A percentile compares a stretch with the other conserved stretches of the same genome.
phyloP scores from a whole-genome alignment of 345 rosid species.

The Camelina neglecta region DNA sequence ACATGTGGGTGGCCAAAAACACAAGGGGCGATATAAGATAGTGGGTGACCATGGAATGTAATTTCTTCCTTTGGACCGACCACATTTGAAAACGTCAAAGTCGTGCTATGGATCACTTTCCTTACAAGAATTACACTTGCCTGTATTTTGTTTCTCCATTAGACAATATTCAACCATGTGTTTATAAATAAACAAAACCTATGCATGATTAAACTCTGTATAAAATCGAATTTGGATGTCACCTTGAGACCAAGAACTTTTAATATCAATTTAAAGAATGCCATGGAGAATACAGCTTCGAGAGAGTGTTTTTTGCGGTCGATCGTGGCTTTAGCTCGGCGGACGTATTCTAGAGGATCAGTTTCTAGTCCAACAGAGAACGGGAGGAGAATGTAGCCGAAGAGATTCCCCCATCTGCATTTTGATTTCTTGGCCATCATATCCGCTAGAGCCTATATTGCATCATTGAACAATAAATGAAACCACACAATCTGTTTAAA shows the following conservation, averaged over 20 bases:
- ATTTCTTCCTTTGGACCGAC: constrained; percentile 69
- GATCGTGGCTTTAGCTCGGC: constrained; percentile 53
- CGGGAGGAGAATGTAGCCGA: constrained; percentile 61
- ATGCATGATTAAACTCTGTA: neutral
- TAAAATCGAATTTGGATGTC: neutral
- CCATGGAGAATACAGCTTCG: constrained; percentile 57
- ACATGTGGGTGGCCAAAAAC: constrained; percentile 73
- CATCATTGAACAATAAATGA: constrained; percentile 11
- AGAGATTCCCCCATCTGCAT: constrained; percentile 62
- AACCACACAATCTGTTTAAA: neutral
- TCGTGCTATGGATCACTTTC: constrained; percentile 60
- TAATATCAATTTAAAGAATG: constrained; percentile 42
- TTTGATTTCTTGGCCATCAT: constrained; percentile 60
- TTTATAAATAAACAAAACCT: constrained; percentile 8
- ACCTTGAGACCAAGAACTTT: constrained; percentile 53
- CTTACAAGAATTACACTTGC: constrained; percentile 57
- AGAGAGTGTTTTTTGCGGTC: constrained; percentile 65
- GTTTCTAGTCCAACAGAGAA: constrained; percentile 47
- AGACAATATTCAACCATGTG: neutral
- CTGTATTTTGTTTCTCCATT: constrained; percentile 30
- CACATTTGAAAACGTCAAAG: constrained; percentile 57
- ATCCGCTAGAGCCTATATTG: constrained; percentile 55
- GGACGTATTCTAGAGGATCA: constrained; percentile 60
- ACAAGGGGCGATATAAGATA: constrained; percentile 65
- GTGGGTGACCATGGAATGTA: constrained; percentile 62